Percentiles rank a stretch among this genome's conserved stretches.
Evolutionary conservation across 208 protist species (phyloP).

Genomic region (Trypanosoma lewisi): DNA sequence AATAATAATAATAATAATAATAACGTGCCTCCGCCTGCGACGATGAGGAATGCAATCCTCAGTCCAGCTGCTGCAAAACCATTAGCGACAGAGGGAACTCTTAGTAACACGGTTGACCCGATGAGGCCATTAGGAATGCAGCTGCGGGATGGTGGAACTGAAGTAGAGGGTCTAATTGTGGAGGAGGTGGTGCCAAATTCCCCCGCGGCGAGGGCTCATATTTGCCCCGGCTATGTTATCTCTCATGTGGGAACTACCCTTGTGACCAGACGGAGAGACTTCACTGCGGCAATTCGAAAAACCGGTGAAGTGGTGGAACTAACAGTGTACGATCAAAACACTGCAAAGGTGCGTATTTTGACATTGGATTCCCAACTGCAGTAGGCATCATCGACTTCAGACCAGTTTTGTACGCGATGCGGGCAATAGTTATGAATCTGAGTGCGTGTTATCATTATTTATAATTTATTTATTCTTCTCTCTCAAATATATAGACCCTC

Average conservation of each 20-base stretch:
- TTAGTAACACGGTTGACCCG: not conserved
- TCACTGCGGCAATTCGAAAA: constrained; percentile 32
- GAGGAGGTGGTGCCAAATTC: constrained; percentile 29
- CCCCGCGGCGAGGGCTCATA: constrained; percentile 15
- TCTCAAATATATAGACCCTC: too few relatives aligned
- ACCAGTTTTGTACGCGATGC: too few relatives aligned
- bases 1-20: too few relatives aligned
- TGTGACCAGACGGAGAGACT: constrained; percentile 26
- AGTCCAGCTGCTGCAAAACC: not conserved
- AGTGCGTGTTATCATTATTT: not conserved
- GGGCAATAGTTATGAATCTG: too few relatives aligned
- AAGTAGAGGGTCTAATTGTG: constrained; percentile 46
- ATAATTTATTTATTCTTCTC: not conserved
- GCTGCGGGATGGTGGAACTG: constrained; percentile 13
- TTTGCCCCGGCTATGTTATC: constrained; percentile 43
- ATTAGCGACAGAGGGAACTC: not conserved
- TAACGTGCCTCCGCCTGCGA: not conserved
- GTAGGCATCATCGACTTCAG: too few relatives aligned
- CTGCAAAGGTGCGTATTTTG: constrained; percentile 38
- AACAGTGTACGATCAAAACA: constrained; percentile 51
- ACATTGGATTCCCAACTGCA: constrained; percentile 15
- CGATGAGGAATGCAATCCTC: not conserved
- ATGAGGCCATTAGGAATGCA: not conserved
- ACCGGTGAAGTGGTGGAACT: constrained; percentile 28
- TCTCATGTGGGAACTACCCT: constrained; percentile 43